These are phyloP conservation scores for Eimeria maxima DNA, from an alignment of 169 alveolate species.

Conservation along the genomic window DNA sequence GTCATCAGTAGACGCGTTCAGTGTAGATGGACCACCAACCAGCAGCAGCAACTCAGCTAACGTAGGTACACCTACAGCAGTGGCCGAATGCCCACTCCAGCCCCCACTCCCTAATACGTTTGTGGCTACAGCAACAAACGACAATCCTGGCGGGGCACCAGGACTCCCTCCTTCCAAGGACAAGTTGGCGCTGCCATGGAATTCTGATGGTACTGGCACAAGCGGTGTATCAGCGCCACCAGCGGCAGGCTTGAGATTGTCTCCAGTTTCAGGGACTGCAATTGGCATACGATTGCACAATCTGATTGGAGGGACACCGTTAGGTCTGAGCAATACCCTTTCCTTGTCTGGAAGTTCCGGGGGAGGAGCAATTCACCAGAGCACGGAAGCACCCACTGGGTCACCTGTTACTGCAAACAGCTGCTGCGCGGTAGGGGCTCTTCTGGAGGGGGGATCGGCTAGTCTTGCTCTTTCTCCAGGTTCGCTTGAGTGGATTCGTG, in stretches of 20 bases:
- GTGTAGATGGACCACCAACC: conserved; percentile 63
- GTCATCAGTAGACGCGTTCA: conserved; percentile 53
- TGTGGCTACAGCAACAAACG: conserved; percentile 21
- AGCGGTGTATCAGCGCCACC: not conserved
- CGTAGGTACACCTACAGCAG: not conserved
- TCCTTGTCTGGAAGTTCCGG: conserved; percentile 55
- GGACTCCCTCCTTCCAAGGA: conserved; percentile 7
- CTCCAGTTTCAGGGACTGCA: conserved; percentile 5
- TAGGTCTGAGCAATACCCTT: conserved; percentile 38
- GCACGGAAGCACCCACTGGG: not conserved
- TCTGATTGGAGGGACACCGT: conserved; percentile 23
- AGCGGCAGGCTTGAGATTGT: conserved; percentile 32
- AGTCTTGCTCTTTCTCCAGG: conserved; percentile 1
- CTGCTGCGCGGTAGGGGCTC: conserved; percentile 33
- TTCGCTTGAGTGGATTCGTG: conserved; percentile 47
- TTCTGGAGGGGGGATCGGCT: conserved; percentile 29
- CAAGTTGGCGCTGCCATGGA: conserved; percentile 8
- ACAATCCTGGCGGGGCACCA: not conserved
- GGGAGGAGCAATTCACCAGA: conserved; percentile 8
- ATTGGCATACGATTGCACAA: conserved; percentile 35
- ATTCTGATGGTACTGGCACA: conserved; percentile 8
- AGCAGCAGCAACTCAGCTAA: conserved; percentile 15
- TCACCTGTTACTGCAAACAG: not conserved
- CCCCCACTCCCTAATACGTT: not conserved
- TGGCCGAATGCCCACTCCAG: not conserved